Evolutionary conservation across 306 rosid genomes (phyloP).

Genomic region (Fragaria vesca): DNA sequence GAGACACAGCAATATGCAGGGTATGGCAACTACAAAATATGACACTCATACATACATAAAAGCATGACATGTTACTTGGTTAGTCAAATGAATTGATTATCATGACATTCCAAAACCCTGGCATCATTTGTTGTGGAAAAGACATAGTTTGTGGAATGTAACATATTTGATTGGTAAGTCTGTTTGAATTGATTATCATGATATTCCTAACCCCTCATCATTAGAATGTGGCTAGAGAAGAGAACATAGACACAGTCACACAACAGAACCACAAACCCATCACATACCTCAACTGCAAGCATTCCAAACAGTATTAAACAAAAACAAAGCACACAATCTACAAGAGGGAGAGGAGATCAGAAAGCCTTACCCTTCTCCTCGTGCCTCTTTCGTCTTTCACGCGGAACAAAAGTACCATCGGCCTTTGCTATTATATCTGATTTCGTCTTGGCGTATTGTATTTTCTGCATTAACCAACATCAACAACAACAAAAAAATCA

Average conservation of each 20-base stretch:
- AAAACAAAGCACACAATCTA: neutral
- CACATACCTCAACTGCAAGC: neutral
- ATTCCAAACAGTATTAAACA: neutral
- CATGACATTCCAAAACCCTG: neutral
- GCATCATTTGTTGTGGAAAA: neutral
- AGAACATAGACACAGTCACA: neutral
- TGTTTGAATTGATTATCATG: neutral
- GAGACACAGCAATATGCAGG: neutral
- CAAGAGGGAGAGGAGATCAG: neutral
- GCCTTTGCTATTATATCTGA: constrained; percentile 80
- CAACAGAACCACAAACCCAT: neutral
- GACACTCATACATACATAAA: neutral
- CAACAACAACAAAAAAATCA: constrained; percentile 6
- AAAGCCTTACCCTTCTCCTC: constrained; percentile 69
- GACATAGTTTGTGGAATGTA: neutral
- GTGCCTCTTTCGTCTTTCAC: constrained; percentile 82
- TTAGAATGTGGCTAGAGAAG: neutral
- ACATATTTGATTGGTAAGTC: neutral
- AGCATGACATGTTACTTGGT: neutral
- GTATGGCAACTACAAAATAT: neutral
- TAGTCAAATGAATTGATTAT: neutral
- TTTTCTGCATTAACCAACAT: constrained; percentile 52
- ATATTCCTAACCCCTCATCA: neutral
- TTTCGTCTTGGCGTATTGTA: constrained; percentile 88
- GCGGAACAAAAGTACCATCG: constrained; percentile 83